Conservation (phyloP, 257 asterid species). For the Primulina tabacum region DNA sequence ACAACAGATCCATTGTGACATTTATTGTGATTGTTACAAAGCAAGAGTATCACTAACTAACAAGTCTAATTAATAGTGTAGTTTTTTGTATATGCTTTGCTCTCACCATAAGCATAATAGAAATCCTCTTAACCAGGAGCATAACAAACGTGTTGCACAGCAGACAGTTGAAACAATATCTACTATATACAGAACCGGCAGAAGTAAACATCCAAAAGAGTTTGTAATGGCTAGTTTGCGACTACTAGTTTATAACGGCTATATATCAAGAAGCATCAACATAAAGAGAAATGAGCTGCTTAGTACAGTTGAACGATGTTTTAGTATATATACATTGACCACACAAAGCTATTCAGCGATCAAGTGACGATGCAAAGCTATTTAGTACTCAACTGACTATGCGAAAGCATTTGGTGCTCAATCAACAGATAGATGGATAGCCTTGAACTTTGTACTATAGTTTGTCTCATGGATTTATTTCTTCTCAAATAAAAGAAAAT, state of each 20-base stretch:
- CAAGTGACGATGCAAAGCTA: no score
- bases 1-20: conserved; percentile 52
- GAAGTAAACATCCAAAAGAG: background rate
- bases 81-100: no score
- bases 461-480: background rate
- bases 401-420: no score
- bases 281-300: background rate
- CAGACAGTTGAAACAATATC: background rate
- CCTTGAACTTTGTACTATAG: background rate
- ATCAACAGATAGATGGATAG: no score
- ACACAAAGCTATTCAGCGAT: no score
- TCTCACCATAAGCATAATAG: background rate
- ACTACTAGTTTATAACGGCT: no score
- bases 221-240: no score
- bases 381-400: no score
- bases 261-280: background rate
- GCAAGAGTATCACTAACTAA: background rate
- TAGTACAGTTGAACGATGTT: no score
- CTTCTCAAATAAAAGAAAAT: background rate
- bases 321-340: no score
- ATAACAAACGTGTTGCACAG: background rate
- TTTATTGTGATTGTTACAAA: background rate
- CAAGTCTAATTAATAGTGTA: no score
- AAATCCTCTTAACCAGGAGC: background rate
- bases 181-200: no score